Conservation (phyloP, 805 yeast species). For the Yamadazyma phyllophila region DNA sequence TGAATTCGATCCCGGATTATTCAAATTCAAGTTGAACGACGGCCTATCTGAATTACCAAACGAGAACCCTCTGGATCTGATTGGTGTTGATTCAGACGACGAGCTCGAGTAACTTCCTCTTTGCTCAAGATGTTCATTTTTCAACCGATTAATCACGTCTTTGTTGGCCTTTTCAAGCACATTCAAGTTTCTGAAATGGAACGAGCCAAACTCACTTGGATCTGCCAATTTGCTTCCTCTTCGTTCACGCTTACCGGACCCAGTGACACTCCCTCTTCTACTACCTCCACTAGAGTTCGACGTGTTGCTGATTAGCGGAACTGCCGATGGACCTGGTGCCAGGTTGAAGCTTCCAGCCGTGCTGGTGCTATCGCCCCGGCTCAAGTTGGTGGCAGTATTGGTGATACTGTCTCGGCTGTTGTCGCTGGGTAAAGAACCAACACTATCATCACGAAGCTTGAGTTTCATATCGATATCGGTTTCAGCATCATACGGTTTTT, state of each 20-base stretch:
- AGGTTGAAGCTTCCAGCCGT: conserved; percentile 13
- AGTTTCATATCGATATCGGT: background rate
- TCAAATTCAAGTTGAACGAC: conserved; percentile 16
- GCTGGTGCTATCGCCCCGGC: conserved; percentile 9
- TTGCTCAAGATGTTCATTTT: conserved; percentile 75
- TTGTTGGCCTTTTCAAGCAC: conserved; percentile 92
- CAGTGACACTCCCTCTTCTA: conserved; percentile 12
- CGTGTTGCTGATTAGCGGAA: background rate
- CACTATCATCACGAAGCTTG: conserved; percentile 1
- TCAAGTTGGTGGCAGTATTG: conserved; percentile 2
- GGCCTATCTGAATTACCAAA: conserved; percentile 16
- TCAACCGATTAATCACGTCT: conserved; percentile 83
- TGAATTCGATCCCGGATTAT: conserved; percentile 1
- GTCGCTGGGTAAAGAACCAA: background rate
- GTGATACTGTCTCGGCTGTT: background rate
- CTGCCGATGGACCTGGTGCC: conserved; percentile 20
- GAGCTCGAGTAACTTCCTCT: conserved; percentile 49
- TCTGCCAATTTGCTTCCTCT: conserved; percentile 73
- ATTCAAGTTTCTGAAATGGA: conserved; percentile 82
- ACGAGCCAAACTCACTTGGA: conserved; percentile 83
- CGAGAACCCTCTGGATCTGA: conserved; percentile 37
- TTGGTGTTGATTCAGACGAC: conserved; percentile 44
- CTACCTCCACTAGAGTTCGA: conserved; percentile 8
- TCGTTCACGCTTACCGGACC: conserved; percentile 53
- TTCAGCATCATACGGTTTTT: background rate